A percentile compares a stretch with the other conserved stretches of the same genome.
These are phyloP conservation scores for Ceratocystiopsis sp. DNA, from an alignment of 2,329 filamentous ascomycete species.

Conservation along the genomic window DNA sequence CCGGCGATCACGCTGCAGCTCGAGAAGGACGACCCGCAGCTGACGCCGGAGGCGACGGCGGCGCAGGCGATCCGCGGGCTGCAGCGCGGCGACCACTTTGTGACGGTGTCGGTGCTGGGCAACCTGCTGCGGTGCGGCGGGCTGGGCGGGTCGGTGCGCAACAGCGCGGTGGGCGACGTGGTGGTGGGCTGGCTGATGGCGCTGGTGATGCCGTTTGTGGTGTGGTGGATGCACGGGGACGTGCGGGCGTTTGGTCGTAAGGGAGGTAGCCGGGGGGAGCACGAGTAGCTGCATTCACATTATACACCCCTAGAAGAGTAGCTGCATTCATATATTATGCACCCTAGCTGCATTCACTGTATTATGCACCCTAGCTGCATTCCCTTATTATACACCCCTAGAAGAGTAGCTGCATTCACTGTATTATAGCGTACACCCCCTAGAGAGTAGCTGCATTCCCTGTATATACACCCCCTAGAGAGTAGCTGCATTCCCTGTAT, in stretches of 20 bases:
- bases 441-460: no score
- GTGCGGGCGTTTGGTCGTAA: constrained; percentile 38
- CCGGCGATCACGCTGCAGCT: constrained; percentile 62
- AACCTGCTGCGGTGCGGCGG: constrained; percentile 49
- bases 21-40: constrained; percentile 66
- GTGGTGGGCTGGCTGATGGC: constrained; percentile 34
- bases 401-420: no score
- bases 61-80: constrained; percentile 50
- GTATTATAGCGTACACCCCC: no score
- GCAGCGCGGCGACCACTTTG: constrained; percentile 63
- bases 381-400: no score
- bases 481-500: no score
- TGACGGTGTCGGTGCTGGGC: constrained; percentile 60
- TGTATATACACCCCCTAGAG: no score
- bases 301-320: no score
- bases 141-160: constrained; percentile 37
- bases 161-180: constrained; percentile 43
- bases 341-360: no score
- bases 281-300: no score
- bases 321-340: no score
- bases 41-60: constrained; percentile 67
- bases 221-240: constrained; percentile 37
- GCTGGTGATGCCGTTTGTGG: constrained; percentile 40
- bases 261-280: no score
- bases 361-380: no score